Conservation (phyloP, 2,329 filamentous ascomycete genomes). For the Zalaria sp. region DNA sequence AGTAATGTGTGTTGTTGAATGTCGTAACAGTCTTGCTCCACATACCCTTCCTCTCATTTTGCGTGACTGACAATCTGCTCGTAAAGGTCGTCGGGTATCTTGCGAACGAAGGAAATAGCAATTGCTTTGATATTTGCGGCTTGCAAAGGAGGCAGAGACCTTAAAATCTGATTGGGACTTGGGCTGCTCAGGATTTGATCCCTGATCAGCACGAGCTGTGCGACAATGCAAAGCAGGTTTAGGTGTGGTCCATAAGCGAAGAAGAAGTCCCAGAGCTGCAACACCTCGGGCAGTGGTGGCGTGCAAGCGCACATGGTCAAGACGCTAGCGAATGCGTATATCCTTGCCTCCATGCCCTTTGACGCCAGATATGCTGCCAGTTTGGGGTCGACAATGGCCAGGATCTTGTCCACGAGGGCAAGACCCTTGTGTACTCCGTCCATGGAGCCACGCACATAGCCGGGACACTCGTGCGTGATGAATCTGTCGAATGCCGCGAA, state of each 20-base stretch:
- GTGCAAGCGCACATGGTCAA: slow-evolving; percentile 92
- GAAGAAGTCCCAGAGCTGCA: slow-evolving; percentile 91
- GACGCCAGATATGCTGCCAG: slow-evolving; percentile 70
- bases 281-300: slow-evolving; percentile 81
- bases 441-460: slow-evolving; percentile 92
- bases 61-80: slow-evolving; percentile 81
- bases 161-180: slow-evolving; percentile 84
- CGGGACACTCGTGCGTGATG: slow-evolving; percentile 76
- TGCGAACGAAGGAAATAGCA: slow-evolving; percentile 73
- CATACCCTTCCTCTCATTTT: slow-evolving; percentile 34
- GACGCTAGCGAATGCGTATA: slow-evolving; percentile 93
- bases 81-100: slow-evolving; percentile 84
- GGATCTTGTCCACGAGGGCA: slow-evolving; percentile 77
- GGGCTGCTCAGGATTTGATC: slow-evolving; percentile 70
- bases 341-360: slow-evolving; percentile 80
- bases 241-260: slow-evolving; percentile 92
- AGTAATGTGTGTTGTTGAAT: too few relatives aligned
- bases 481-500: slow-evolving; percentile 83
- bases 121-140: slow-evolving; percentile 68
- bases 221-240: slow-evolving; percentile 92
- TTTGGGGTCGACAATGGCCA: slow-evolving; percentile 83
- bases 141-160: slow-evolving; percentile 72
- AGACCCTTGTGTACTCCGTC: slow-evolving; percentile 90
- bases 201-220: slow-evolving; percentile 79
- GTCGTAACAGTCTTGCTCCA: too few relatives aligned